Evolutionary conservation across 768 basidiomycete species (phyloP).

Genomic region (Rhizopogon rudus): DNA sequence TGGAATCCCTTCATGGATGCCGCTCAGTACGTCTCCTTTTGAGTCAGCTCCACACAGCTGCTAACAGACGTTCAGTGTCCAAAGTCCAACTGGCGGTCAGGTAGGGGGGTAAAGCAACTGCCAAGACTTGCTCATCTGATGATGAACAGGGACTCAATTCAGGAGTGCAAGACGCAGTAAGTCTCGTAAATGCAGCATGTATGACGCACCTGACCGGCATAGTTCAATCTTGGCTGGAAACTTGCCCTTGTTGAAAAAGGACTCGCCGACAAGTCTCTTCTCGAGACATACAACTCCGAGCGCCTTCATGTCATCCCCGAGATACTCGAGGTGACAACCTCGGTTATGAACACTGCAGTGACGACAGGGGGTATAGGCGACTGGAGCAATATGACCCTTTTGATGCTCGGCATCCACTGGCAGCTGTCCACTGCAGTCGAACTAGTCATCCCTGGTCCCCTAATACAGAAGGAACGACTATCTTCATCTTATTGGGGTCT

Average conservation of each 20-base stretch:
- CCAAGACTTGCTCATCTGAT: too few relatives aligned
- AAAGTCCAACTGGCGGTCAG: constrained; percentile 18
- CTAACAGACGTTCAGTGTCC: constrained; percentile 7
- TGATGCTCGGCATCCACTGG: too few relatives aligned
- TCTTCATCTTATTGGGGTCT: too few relatives aligned
- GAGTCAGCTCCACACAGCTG: not conserved
- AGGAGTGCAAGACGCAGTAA: constrained; percentile 14
- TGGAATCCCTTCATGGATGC: constrained; percentile 10
- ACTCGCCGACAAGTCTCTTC: constrained; percentile 18
- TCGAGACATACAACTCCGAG: constrained; percentile 26
- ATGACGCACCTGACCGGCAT: not conserved
- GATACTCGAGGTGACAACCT: constrained; percentile 21
- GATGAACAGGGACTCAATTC: constrained; percentile 10
- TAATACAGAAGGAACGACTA: too few relatives aligned
- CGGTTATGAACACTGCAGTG: too few relatives aligned
- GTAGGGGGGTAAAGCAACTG: constrained; percentile 2
- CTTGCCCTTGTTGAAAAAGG: constrained; percentile 24
- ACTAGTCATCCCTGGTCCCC: too few relatives aligned
- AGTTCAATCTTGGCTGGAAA: constrained; percentile 33
- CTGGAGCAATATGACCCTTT: too few relatives aligned
- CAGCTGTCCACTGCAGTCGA: too few relatives aligned
- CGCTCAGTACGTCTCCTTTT: constrained; percentile 11
- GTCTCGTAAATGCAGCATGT: not conserved
- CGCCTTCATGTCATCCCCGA: constrained; percentile 31
- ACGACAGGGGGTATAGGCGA: too few relatives aligned